Base-by-base conservation (phyloP, 192 early-diverging fungal species). In the Podila horticola region DNA sequence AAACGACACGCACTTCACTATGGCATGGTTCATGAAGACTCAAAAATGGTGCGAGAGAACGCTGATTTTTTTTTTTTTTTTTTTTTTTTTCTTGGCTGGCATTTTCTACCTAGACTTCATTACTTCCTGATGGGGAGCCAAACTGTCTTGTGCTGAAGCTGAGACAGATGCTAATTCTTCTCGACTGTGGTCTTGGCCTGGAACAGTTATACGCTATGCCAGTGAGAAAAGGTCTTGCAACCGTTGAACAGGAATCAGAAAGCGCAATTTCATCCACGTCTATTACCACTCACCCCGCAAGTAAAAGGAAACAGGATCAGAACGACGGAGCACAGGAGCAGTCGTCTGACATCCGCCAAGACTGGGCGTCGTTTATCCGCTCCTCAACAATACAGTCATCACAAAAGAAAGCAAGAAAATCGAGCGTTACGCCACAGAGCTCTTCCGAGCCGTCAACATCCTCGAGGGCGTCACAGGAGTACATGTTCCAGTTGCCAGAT, bases 71-170 rank as follows among this genome's bases (percentile, higher is more conserved):
- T 45, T 33, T 11, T 20, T 33, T 33, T 45, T 45, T 45, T 41
- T 17, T 45, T 33, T 11, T 20, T 33, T 33, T 33, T 33, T 6
- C 3, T 31, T 31, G 26, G 33, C 38, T 61, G 33, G 19, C 17
- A 12, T 31, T 13, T 57, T 36, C 9, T 17, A 30, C 9, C 1
- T 69, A 81, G 77, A 81, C 77, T 31, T 81, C 77, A 49, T 62
- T 81, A 13, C 22, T 81, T 29, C 77, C 77, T 3, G 71, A 81
- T 60, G 77, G 77, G 19, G 77, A 81, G 58, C 69, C 71, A 55
- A 85, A 85, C 45, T 85, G 84, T 48, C 59, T 85, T 60, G 61
- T 82, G 30, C 41, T 85, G 41, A 85, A 85, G 58, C 64, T 85
- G 11, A 69, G 71, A 20, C 84, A 85, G 34, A 82, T 85, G 81